Conservation (phyloP, 2,329 filamentous ascomycete species). For the Colletotrichum orchidophilum region DNA sequence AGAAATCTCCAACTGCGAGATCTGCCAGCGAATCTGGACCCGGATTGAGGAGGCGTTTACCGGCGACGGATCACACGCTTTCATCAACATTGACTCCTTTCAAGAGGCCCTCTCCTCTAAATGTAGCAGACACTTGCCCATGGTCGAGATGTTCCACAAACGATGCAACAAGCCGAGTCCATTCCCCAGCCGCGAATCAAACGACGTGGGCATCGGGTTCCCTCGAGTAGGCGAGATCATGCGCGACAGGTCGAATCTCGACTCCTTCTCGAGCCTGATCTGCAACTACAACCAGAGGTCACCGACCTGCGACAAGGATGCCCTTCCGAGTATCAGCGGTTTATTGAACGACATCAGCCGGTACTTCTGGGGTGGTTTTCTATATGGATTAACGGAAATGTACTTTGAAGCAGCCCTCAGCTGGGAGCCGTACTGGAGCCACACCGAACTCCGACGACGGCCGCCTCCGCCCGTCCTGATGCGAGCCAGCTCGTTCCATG, state of each 20-base stretch:
- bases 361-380: neutral
- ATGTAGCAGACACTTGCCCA: neutral
- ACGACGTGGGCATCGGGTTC: neutral
- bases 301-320: conserved; percentile 43
- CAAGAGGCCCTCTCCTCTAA: neutral
- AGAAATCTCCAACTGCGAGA: neutral
- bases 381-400: conserved; percentile 1
- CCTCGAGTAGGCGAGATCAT: neutral
- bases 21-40: neutral
- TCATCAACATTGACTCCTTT: neutral
- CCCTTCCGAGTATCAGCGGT: neutral
- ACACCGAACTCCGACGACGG: neutral
- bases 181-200: neutral
- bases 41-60: neutral
- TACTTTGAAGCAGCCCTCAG: conserved; percentile 1
- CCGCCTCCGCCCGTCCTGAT: neutral
- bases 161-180: neutral
- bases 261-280: neutral
- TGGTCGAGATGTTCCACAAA: neutral
- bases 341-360: neutral
- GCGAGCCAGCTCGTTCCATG: neutral
- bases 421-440: neutral
- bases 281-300: conserved; percentile 42
- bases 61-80: neutral
- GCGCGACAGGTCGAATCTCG: neutral